Conservation (phyloP, 2,329 filamentous ascomycete species). For the Fusarium avenaceum region DNA sequence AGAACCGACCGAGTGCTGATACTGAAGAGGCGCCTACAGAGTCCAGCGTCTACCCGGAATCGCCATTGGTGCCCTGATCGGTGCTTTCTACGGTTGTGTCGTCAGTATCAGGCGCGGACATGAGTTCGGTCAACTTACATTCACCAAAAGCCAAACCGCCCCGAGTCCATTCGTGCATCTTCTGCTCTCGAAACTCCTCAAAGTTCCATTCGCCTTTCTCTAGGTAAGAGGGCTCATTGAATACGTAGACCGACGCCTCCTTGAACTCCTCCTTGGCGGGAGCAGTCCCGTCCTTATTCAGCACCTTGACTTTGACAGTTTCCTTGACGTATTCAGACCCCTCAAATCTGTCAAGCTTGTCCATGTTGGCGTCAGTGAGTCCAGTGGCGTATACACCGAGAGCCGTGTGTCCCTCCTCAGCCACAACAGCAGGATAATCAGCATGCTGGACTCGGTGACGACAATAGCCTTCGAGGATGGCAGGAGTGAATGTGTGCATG, state of each 20-base stretch:
- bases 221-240: conserved; percentile 63
- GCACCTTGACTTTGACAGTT: conserved; percentile 66
- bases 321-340: conserved; percentile 77
- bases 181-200: conserved; percentile 82
- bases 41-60: conserved; percentile 5
- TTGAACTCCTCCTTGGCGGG: conserved; percentile 61
- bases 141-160: conserved; percentile 61
- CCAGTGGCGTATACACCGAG: conserved; percentile 83
- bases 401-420: conserved; percentile 69
- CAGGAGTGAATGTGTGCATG: conserved; percentile 76
- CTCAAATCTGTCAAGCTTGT: conserved; percentile 85
- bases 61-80: conserved; percentile 35
- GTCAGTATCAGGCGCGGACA: conserved; percentile 20
- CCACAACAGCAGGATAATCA: conserved; percentile 86
- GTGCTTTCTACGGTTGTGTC: conserved; percentile 37
- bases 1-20: conserved; percentile 20
- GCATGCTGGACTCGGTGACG: conserved; percentile 76
- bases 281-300: conserved; percentile 57
- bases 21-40: conserved; percentile 36
- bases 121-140: conserved; percentile 47
- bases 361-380: conserved; percentile 81
- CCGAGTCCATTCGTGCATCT: conserved; percentile 70
- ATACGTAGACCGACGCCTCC: conserved; percentile 75
- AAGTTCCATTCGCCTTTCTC: conserved; percentile 90
- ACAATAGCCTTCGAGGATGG: conserved; percentile 79